Evolutionary conservation across 2,329 filamentous ascomycete species (phyloP).

Genomic region (Tolypocladium inflatum): DNA sequence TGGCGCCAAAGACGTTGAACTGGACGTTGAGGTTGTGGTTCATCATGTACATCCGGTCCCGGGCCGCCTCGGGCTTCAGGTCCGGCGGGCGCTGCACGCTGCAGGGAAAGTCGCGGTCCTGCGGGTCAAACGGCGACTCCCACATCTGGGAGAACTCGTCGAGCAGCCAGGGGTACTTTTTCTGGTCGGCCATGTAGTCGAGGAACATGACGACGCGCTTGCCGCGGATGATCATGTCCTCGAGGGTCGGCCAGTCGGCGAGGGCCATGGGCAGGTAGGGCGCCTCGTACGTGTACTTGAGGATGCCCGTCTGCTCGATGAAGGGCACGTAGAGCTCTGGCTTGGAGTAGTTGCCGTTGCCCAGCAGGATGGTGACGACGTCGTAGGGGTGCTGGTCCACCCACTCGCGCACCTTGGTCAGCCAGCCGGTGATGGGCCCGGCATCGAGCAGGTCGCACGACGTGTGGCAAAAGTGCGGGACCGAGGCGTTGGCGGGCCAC

Average conservation of each 20-base stretch:
- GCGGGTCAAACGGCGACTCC: slow-evolving; percentile 80
- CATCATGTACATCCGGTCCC: slow-evolving; percentile 64
- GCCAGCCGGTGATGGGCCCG: slow-evolving; percentile 67
- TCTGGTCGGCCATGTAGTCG: slow-evolving; percentile 78
- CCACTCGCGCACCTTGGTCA: slow-evolving; percentile 62
- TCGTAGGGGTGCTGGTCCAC: slow-evolving; percentile 71
- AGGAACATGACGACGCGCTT: slow-evolving; percentile 73
- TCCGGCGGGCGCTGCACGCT: slow-evolving; percentile 65
- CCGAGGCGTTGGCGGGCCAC: slow-evolving; percentile 37
- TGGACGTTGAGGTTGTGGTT: slow-evolving; percentile 89
- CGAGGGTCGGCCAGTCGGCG: slow-evolving; percentile 75
- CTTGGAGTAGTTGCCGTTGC: slow-evolving; percentile 67
- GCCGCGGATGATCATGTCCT: slow-evolving; percentile 60
- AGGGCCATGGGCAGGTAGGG: slow-evolving; percentile 60
- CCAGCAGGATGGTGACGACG: slow-evolving; percentile 77
- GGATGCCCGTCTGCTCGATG: slow-evolving; percentile 63
- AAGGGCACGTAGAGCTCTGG: slow-evolving; percentile 55
- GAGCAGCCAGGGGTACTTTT: slow-evolving; percentile 69
- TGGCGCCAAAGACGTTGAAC: slow-evolving; percentile 54
- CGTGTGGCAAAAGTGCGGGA: slow-evolving; percentile 74
- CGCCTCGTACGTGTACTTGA: slow-evolving; percentile 65
- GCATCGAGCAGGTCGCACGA: slow-evolving; percentile 73
- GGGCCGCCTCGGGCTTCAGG: slow-evolving; percentile 42
- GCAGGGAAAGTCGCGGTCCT: slow-evolving; percentile 61
- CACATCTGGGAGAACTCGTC: slow-evolving; percentile 84